phyloP scores from a whole-genome alignment of 257 asterid species.

The Cruciata laevipes region DNA sequence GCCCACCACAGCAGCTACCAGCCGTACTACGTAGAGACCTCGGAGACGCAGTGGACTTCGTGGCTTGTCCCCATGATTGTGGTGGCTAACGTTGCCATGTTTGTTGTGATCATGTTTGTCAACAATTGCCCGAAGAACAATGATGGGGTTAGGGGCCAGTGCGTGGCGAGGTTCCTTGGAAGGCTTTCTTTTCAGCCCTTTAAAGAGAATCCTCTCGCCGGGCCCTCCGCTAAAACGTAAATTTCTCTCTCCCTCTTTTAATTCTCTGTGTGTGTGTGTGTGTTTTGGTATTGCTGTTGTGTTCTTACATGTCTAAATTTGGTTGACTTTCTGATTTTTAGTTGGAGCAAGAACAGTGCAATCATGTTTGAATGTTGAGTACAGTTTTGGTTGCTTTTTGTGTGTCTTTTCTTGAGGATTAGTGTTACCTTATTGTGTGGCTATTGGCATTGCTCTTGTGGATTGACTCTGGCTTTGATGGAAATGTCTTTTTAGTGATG shows the following conservation, averaged over 20 bases:
- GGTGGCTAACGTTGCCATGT: conserved; percentile 79
- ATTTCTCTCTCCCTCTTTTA: neutral
- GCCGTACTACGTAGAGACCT: conserved; percentile 41
- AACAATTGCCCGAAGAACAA: conserved; percentile 70
- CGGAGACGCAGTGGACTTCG: conserved; percentile 84
- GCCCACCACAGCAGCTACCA: conserved; percentile 31
- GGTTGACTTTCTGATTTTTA: conserved; percentile 14
- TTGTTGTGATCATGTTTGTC: conserved; percentile 68
- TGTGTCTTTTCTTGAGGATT: neutral
- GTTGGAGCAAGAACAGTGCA: neutral
- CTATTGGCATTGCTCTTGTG: neutral
- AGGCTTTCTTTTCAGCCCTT: conserved; percentile 93
- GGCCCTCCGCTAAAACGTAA: conserved; percentile 88
- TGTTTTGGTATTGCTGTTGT: neutral
- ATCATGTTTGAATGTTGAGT: neutral
- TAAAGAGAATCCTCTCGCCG: conserved; percentile 85
- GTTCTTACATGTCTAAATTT: neutral
- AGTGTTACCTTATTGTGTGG: neutral
- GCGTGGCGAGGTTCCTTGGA: conserved; percentile 78
- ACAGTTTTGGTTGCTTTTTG: neutral
- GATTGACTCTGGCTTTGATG: neutral
- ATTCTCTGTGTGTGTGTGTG: neutral
- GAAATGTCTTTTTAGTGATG: neutral
- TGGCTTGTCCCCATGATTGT: conserved; percentile 93
- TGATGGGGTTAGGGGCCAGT: conserved; percentile 32